A percentile compares a stretch with the other conserved stretches of the same genome.
phyloP scores from a whole-genome alignment of 371 early-diverging fungal genomes.

The Mucor mucedo region DNA sequence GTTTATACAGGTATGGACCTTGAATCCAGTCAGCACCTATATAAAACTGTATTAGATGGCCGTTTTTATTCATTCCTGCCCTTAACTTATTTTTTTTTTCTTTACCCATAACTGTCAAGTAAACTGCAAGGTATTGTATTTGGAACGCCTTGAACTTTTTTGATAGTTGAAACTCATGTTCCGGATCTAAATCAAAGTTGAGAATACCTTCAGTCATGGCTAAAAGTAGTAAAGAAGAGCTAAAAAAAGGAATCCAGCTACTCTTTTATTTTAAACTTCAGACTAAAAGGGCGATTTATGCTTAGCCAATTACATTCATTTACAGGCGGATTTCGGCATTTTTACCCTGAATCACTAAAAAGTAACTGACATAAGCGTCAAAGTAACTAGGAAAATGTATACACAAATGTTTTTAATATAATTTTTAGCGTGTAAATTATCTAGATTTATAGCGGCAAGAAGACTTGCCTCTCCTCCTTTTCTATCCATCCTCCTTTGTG shows the following conservation, averaged over 20 bases:
- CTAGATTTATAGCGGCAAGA: no score
- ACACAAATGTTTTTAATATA: no score
- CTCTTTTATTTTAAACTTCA: not conserved
- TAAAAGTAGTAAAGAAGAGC: not conserved
- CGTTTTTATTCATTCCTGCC: not conserved
- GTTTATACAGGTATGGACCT: conserved; percentile 73
- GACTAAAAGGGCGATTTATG: no score
- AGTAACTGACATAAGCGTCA: no score
- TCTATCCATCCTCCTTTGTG: no score
- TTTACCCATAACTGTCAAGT: conserved; percentile 68
- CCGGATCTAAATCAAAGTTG: conserved; percentile 23
- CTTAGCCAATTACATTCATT: no score
- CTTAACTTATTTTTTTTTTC: not conserved
- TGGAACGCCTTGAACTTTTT: conserved; percentile 42
- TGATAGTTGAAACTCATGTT: conserved; percentile 16
- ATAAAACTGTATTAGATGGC: not conserved
- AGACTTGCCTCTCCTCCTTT: no score
- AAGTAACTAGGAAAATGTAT: no score
- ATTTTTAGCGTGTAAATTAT: no score
- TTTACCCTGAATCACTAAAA: no score
- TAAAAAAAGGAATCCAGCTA: not conserved
- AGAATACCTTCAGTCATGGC: conserved; percentile 7
- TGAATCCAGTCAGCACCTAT: conserved; percentile 80
- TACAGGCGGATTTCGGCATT: no score
- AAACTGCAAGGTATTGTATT: conserved; percentile 62